Evolutionary conservation across 805 yeast species (phyloP).

Genomic region (Tetrapisispora nanseiensis): DNA sequence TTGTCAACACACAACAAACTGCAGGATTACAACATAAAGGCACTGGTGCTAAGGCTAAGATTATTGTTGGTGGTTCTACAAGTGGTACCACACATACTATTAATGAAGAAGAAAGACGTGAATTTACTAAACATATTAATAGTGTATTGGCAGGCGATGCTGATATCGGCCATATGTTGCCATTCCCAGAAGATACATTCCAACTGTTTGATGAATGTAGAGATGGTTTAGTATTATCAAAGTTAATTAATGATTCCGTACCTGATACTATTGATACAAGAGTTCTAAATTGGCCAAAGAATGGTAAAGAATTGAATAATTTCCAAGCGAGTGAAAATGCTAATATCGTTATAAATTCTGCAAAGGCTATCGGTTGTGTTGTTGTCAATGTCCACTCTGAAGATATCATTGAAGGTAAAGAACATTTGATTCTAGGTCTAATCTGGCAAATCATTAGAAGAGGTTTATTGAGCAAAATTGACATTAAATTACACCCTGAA

Average conservation of each 20-base stretch:
- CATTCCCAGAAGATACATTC: constrained; percentile 87
- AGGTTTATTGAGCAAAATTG: constrained; percentile 89
- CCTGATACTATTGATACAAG: constrained; percentile 98
- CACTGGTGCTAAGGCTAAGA: constrained; percentile 55
- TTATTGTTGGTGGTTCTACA: constrained; percentile 76
- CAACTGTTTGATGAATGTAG: constrained; percentile 94
- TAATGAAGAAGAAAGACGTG: constrained; percentile 92
- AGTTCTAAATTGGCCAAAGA: constrained; percentile 82
- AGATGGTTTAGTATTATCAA: constrained; percentile 88
- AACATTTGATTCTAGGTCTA: constrained; percentile 81
- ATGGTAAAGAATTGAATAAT: constrained; percentile 73
- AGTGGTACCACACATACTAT: constrained; percentile 93
- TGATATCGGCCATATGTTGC: constrained; percentile 74
- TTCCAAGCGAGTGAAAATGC: constrained; percentile 96
- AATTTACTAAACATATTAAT: constrained; percentile 93
- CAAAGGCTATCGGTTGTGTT: constrained; percentile 97
- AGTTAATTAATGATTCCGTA: constrained; percentile 92
- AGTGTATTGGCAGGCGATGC: constrained; percentile 82
- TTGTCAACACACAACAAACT: constrained; percentile 19
- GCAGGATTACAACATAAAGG: constrained; percentile 40
- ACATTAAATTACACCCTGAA: constrained; percentile 93
- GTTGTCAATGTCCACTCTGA: constrained; percentile 97
- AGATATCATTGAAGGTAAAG: constrained; percentile 89
- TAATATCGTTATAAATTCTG: constrained; percentile 94
- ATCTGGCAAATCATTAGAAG: constrained; percentile 97